Evolutionary conservation across 2,329 filamentous ascomycete species (phyloP).

Genomic region (Myriangium duriaei): DNA sequence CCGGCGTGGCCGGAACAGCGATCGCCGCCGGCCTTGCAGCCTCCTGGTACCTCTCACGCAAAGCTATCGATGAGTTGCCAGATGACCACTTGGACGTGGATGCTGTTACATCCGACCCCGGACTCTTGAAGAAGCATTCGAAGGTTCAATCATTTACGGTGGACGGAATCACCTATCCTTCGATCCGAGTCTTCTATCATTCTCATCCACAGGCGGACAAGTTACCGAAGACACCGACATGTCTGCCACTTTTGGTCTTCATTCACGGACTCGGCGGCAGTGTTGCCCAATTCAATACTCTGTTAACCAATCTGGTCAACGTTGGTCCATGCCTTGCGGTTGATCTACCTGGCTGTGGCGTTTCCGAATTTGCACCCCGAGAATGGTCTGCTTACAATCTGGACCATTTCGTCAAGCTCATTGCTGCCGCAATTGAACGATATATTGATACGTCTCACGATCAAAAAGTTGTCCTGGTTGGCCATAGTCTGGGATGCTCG

Average conservation of each 20-base stretch:
- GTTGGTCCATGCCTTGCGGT: constrained; percentile 75
- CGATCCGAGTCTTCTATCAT: constrained; percentile 71
- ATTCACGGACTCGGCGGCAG: constrained; percentile 91
- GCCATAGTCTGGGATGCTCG: constrained; percentile 82
- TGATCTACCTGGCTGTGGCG: constrained; percentile 81
- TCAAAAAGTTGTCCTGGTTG: constrained; percentile 69
- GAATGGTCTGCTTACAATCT: constrained; percentile 69
- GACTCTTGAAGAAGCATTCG: constrained; percentile 68
- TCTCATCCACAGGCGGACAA: constrained; percentile 72
- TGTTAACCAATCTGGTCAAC: constrained; percentile 71
- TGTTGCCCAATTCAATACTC: constrained; percentile 70
- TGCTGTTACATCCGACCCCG: constrained; percentile 53
- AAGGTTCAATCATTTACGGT: constrained; percentile 55
- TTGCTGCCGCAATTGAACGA: constrained; percentile 61
- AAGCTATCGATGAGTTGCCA: background rate
- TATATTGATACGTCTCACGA: constrained; percentile 50
- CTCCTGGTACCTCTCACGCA: constrained; percentile 5
- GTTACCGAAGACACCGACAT: constrained; percentile 58
- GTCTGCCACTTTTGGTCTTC: constrained; percentile 77
- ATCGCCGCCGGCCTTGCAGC: constrained; percentile 6
- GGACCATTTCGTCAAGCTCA: constrained; percentile 60
- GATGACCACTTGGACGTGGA: constrained; percentile 18
- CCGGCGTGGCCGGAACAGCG: constrained; percentile 1
- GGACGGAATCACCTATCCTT: constrained; percentile 54
- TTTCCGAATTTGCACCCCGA: constrained; percentile 59